Evolutionary conservation across 2,329 filamentous ascomycete genomes (phyloP).

Genomic region (Apiospora pterosperma): DNA sequence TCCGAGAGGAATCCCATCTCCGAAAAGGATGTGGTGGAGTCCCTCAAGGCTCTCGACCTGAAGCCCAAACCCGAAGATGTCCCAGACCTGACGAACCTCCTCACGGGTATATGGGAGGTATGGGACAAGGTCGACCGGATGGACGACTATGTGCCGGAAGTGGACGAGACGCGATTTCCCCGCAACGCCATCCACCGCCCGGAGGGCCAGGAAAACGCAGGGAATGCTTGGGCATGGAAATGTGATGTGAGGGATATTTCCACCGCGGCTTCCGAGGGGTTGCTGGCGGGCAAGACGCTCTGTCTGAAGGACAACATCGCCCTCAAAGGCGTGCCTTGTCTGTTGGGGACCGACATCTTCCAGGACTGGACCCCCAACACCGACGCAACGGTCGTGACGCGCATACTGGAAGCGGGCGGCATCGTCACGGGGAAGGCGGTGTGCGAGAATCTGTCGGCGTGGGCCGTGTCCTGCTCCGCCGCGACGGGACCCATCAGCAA

Average conservation of each 20-base stretch:
- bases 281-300: slow-evolving; percentile 37
- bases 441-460: slow-evolving; percentile 44
- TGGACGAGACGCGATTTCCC: slow-evolving; percentile 4
- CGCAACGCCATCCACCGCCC: slow-evolving; percentile 27
- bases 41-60: background rate
- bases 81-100: background rate
- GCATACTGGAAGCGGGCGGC: slow-evolving; percentile 38
- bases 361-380: slow-evolving; percentile 33
- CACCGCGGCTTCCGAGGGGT: slow-evolving; percentile 16
- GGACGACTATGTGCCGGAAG: slow-evolving; percentile 5
- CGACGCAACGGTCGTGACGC: slow-evolving; percentile 41
- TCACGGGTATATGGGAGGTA: slow-evolving; percentile 6
- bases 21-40: background rate
- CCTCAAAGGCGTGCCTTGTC: slow-evolving; percentile 38
- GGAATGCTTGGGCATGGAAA: slow-evolving; percentile 41
- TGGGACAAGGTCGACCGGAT: slow-evolving; percentile 6
- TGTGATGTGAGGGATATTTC: slow-evolving; percentile 29
- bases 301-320: slow-evolving; percentile 46
- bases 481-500: slow-evolving; percentile 44
- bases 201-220: slow-evolving; percentile 26
- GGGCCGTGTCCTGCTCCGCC: slow-evolving; percentile 37
- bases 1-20: slow-evolving; percentile 2
- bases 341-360: slow-evolving; percentile 38
- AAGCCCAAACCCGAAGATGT: background rate
- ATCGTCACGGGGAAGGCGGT: slow-evolving; percentile 38